Evolutionary conservation across 768 basidiomycete species (phyloP).

Genomic region (Calocera cornea): DNA sequence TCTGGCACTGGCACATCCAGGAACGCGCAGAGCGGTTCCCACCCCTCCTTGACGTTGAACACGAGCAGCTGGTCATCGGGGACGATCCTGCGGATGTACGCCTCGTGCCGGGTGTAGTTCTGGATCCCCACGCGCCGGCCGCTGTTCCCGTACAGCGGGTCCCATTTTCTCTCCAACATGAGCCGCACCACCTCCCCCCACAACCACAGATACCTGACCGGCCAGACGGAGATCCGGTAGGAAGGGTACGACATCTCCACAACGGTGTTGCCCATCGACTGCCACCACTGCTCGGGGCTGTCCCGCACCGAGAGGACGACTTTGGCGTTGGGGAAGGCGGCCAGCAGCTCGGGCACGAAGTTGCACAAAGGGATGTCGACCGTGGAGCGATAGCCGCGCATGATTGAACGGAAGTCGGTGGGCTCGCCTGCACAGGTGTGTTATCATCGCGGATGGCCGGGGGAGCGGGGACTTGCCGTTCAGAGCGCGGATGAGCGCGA

Average conservation of each 20-base stretch:
- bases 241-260: not conserved
- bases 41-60: conserved; percentile 4
- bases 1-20: not conserved
- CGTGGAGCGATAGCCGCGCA: not conserved
- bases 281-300: not conserved
- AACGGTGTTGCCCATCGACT: not conserved
- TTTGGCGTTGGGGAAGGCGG: conserved; percentile 3
- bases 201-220: not conserved
- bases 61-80: conserved; percentile 1
- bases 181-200: not conserved
- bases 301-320: not conserved
- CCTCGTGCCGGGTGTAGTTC: not conserved
- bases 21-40: conserved; percentile 3
- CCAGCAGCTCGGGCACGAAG: conserved; percentile 4
- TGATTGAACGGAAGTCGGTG: not conserved
- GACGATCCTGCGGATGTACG: not conserved
- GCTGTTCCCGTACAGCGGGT: not conserved
- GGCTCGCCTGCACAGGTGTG: not conserved
- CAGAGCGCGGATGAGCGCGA: not conserved
- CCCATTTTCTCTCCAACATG: not conserved
- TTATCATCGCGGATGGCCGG: not conserved
- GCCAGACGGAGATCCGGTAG: not conserved
- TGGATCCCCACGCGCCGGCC: not conserved
- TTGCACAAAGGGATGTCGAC: not conserved
- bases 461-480: not conserved